These are phyloP conservation scores for Cyanodermella asteris DNA, from an alignment of 2,329 filamentous ascomycete genomes.

Conservation along the genomic window DNA sequence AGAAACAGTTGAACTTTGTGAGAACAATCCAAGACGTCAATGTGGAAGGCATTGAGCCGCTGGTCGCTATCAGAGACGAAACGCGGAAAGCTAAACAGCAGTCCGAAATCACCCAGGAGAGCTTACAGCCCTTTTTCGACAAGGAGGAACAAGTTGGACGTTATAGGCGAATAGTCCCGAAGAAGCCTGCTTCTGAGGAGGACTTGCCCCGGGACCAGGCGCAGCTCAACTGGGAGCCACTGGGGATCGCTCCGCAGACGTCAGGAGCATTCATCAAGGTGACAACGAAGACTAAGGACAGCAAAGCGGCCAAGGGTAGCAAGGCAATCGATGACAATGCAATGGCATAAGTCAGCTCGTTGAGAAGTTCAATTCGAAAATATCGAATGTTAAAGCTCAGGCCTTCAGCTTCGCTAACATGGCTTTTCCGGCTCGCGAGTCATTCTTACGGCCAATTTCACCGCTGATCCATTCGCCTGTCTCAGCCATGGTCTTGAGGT, in stretches of 20 bases:
- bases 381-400: slow-evolving; percentile 3
- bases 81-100: slow-evolving; percentile 18
- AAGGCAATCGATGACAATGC: no score
- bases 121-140: slow-evolving; percentile 16
- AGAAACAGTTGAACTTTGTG: slow-evolving; percentile 80
- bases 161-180: slow-evolving; percentile 25
- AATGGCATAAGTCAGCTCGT: no score
- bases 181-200: no score
- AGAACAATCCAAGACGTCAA: slow-evolving; percentile 61
- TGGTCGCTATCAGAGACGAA: slow-evolving; percentile 49
- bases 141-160: slow-evolving; percentile 20
- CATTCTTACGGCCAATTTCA: slow-evolving; percentile 29
- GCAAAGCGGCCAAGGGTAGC: no score
- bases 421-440: slow-evolving; percentile 32
- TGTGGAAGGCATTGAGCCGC: slow-evolving; percentile 47
- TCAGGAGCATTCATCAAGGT: slow-evolving; percentile 57
- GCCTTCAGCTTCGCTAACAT: slow-evolving; percentile 17
- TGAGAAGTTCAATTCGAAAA: no score
- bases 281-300: no score
- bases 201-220: no score
- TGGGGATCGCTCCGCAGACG: slow-evolving; percentile 42
- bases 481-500: slow-evolving; percentile 30
- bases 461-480: slow-evolving; percentile 35
- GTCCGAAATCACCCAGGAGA: slow-evolving; percentile 17
- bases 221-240: slow-evolving; percentile 51